Evolutionary conservation across 345 rosid species (phyloP), one percentile per base, ranked within the genome.

Genomic region (Clarkia xantiana): DNA sequence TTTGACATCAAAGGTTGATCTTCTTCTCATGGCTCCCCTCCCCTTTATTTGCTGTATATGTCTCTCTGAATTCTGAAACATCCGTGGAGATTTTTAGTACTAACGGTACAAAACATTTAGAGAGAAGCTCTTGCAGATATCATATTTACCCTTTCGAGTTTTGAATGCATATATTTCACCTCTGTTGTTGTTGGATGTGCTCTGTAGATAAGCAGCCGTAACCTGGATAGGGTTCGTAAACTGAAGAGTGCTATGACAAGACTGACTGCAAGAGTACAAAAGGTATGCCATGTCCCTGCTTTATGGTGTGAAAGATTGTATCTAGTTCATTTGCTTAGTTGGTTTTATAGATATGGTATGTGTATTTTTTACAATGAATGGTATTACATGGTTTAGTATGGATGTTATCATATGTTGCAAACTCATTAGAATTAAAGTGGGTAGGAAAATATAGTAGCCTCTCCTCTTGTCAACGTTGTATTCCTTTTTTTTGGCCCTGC

Each of bases 201-300:
- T 58, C 23, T 71, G 62, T 77, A 86, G 97, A 81, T 90, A 52
- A 86, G 95, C 62, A 87, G 95, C 71, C 87, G 96, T 53, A 84
- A 91, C 59, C 67, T 91, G 84, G 98, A 91, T 59, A 81, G 90
- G 61, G 98, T 86, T 68, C 85, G 94, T 19, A 91, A 86, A 58
- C 60, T 86, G 78, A 91, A 91, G 85, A 91, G 96, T 80, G 78
- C 90, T 49, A 86, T 91, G 96, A 86, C 90, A 19, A 78, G 95
- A 62, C 69, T 91, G 68, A 86, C 95, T 56, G 96, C 87, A 56
- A 73, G 98, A 41, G 98, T 86, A 58, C 96, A 91, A 53, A 91
- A 91, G 89, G 96, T 86, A 63, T 49, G 10, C 2, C 10, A 1
- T 47, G 2, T 16, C 29, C 8, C 17, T 23, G 11, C 51, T 52